Percentiles rank a stretch among this genome's conserved stretches.
phyloP scores from a whole-genome alignment of 2,329 filamentous ascomycete species.

The Pseudophaeomoniella oleicola region DNA sequence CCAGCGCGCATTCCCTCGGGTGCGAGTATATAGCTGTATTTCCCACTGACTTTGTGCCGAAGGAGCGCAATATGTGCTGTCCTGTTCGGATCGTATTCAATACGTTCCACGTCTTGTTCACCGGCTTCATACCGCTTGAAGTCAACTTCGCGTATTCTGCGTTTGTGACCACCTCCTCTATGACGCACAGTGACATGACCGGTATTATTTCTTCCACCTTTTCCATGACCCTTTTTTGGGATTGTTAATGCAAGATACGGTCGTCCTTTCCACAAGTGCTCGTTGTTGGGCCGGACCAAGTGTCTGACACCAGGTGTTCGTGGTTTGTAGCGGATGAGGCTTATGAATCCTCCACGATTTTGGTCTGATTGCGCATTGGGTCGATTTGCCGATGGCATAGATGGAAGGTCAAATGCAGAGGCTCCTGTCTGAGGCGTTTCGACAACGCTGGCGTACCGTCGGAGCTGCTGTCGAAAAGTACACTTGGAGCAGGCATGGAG shows the following conservation, averaged over 20 bases:
- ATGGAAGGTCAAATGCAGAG: background rate
- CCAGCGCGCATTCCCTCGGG: constrained; percentile 86
- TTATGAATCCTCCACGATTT: background rate
- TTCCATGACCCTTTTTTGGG: constrained; percentile 80
- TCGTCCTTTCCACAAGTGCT: constrained; percentile 90
- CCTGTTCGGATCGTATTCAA: constrained; percentile 90
- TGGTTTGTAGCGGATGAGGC: constrained; percentile 84
- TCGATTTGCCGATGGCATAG: background rate
- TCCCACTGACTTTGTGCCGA: constrained; percentile 56
- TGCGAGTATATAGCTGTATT: constrained; percentile 85
- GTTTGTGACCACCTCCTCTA: constrained; percentile 80
- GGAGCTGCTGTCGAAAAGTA: constrained; percentile 23
- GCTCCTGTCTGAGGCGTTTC: constrained; percentile 4
- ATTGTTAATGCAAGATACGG: constrained; percentile 73
- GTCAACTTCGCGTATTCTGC: constrained; percentile 82
- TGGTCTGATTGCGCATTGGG: too few species aligned
- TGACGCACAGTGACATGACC: constrained; percentile 81
- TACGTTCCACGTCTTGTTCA: constrained; percentile 75
- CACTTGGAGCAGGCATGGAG: constrained; percentile 10
- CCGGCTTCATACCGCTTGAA: constrained; percentile 68
- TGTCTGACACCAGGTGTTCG: constrained; percentile 86
- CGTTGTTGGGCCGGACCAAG: constrained; percentile 81
- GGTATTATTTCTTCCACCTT: constrained; percentile 81
- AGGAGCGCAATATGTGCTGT: constrained; percentile 86
- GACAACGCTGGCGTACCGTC: constrained; percentile 36